Conservation (phyloP, 2,329 filamentous ascomycete species). For the Fusarium oxysporum region DNA sequence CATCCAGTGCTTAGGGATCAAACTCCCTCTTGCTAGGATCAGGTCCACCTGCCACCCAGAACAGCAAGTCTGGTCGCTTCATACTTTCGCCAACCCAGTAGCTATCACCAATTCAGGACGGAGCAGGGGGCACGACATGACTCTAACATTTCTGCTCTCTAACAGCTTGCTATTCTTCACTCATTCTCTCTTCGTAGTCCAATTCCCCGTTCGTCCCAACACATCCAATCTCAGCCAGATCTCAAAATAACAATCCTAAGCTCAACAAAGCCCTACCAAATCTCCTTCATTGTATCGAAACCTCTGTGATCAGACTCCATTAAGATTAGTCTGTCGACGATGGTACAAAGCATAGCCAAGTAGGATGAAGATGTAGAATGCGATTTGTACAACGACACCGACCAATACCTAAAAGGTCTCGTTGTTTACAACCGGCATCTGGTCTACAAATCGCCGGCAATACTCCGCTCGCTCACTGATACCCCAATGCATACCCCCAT, state of each 20-base stretch:
- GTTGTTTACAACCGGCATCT: fast-evolving
- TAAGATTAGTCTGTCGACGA: fast-evolving
- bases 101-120: too few relatives aligned
- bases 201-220: fast-evolving
- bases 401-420: neutral
- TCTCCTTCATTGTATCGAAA: too few relatives aligned
- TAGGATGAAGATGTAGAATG: neutral
- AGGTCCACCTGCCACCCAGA: too few relatives aligned
- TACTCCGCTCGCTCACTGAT: fast-evolving
- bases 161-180: neutral
- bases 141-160: neutral
- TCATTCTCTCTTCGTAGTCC: neutral
- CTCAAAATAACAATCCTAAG: neutral
- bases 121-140: too few relatives aligned
- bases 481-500: fast-evolving
- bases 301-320: neutral
- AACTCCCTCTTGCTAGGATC: too few relatives aligned
- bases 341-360: fast-evolving
- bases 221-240: neutral
- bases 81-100: too few relatives aligned
- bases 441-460: fast-evolving
- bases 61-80: too few relatives aligned
- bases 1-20: too few relatives aligned
- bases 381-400: fast-evolving
- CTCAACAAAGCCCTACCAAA: too few relatives aligned